Evolutionary conservation across 2,329 filamentous ascomycete genomes (phyloP).

Genomic region (Corniculantispora saksenae): DNA sequence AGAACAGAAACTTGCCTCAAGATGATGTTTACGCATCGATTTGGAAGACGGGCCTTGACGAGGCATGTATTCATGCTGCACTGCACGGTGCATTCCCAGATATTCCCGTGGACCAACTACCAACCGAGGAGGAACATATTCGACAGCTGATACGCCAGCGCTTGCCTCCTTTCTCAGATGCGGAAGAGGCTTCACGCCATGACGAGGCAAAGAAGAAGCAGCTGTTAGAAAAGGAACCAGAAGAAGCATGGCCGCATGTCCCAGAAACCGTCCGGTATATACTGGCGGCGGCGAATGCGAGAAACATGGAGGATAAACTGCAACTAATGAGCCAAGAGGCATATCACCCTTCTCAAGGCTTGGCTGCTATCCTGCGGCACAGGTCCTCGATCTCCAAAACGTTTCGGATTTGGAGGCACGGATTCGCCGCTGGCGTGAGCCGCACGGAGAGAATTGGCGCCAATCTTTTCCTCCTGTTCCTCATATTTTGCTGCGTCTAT

Average conservation of each 20-base stretch:
- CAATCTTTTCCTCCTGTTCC: conserved; percentile 24
- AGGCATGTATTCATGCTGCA: not conserved
- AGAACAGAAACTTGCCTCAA: conserved; percentile 23
- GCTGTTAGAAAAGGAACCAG: not conserved
- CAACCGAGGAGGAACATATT: conserved; percentile 15
- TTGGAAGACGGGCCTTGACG: conserved; percentile 14
- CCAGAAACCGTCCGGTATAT: conserved; percentile 12
- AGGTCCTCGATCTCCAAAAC: conserved; percentile 19
- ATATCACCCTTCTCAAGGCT: conserved; percentile 19
- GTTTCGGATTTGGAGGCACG: conserved; percentile 22
- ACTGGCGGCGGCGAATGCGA: conserved; percentile 21
- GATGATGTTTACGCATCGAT: conserved; percentile 20
- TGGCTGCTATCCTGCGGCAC: conserved; percentile 11
- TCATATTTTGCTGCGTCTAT: conserved; percentile 23
- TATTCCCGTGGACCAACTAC: conserved; percentile 15
- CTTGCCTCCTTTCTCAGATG: not conserved
- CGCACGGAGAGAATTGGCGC: conserved; percentile 19
- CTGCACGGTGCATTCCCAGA: conserved; percentile 17
- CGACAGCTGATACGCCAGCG: conserved; percentile 18
- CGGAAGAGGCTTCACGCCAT: not conserved
- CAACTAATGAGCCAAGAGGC: conserved; percentile 13
- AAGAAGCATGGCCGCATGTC: conserved; percentile 20
- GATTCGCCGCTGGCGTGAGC: conserved; percentile 20
- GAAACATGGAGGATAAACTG: conserved; percentile 22
- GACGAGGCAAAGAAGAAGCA: not conserved